Base-by-base conservation (phyloP, 23 red algal species). In the Gracilaria caudata region DNA sequence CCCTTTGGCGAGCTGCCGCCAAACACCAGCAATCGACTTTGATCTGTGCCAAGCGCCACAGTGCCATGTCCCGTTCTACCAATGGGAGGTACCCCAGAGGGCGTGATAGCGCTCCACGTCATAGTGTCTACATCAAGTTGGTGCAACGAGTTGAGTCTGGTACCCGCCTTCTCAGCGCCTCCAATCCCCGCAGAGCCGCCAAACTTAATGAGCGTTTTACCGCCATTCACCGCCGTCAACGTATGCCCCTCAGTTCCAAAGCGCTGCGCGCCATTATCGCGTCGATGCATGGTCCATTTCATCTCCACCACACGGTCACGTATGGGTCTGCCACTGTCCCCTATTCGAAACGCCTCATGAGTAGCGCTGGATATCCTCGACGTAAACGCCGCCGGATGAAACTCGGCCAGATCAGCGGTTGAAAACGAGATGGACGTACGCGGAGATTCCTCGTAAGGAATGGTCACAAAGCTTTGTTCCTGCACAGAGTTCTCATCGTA, bases 11-110 rank as follows among this genome's bases (percentile, higher is more conserved):
- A 83, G 20, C 72, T 54, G 9, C 92, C 92, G 3, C 92, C 92
- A 72, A 94, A 94, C 16, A 94, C 64, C 1, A 94, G 68, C 64
- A 94, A 51, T 3, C 86, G 83, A 49, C 59, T 51, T 64, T 64
- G 46, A 64, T 76, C 61, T 7, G 43, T 44, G 38, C 82, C 92
- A 14, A 94, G 86, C 17, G 68, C 63, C 8, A 83, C 57, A 17
- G 92, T 82, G 3, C 70, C 78, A 66, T 94, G 92, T 0, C 92
- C 92, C 55, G 82, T 88, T 59, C 92, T 43, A 19, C 32, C 77
- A 17, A 46, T 57, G 0, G 92, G 92, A 7, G 63, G 34, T 4
- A 82, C 83, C 17, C 92, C 92, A 2, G 45, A 61, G 37, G 79
- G 32, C 25, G 14, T 12, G n/a, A 82, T 43, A 19, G 26, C 29